Evolutionary conservation across 495 filamentous ascomycete species (phyloP), one percentile per base, ranked within the genome.

Genomic region (Penicillium chermesinum): DNA sequence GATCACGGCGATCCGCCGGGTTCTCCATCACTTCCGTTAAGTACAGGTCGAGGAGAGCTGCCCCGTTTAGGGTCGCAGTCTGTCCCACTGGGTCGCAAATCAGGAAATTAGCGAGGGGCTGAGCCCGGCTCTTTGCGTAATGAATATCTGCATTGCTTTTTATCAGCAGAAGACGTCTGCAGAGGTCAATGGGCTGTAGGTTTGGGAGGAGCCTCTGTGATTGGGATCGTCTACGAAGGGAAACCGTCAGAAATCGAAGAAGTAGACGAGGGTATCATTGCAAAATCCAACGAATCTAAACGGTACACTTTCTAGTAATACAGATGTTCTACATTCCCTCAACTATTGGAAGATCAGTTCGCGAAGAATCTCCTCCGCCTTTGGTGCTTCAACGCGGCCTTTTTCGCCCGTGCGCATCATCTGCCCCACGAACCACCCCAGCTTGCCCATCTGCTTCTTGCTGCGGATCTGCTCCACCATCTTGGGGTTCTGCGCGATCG

Each of bases 391-490:
- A 25, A 95, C 82, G 4, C 79, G 84, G 27, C 89, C 86, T 54
- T 88, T 83, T 21, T 80, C 79, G 7, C 88, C 85, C 30, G 71
- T 68, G 39, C 80, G 76, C 77, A 98, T 89, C 87, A 96, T 93
- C 67, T 86, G 85, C 14, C 93, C 93, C 4, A 98, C 84, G 52
- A 97, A 82, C 66, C 84, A 96, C 57, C 84, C 85, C 21, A 94
- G 65, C 66, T 96, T 95, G 2, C 86, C 85, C 40, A 81, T 74
- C 45, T 85, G 80, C 22, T 80, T 79, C 54, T 84, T 79, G 21
- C 64, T 64, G 41, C 78, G 63, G 51, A 95, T 87, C 57, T 88
- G 81, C 54, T 74, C 70, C 37, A 93, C 72, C 52, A 89, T 78
- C 44, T 82, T 59, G 8, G 65, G 63, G 52, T 82, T 85, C 42